phyloP scores from a whole-genome alignment of 2,329 filamentous ascomycete genomes.

The Calonectria montana region DNA sequence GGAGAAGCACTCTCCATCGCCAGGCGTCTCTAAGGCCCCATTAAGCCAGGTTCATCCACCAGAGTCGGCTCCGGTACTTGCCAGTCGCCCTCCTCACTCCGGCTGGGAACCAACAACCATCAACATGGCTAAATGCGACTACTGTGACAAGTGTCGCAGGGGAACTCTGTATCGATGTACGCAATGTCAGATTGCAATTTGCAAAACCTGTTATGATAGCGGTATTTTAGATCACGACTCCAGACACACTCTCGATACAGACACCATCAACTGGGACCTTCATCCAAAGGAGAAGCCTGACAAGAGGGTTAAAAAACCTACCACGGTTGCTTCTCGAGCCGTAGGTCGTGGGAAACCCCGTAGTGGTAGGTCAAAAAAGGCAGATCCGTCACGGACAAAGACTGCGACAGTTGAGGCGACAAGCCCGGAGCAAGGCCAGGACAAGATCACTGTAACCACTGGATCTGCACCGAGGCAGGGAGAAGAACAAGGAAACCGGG shows the following conservation, averaged over 20 bases:
- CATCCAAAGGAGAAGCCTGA: not conserved
- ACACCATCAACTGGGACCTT: conserved; percentile 18
- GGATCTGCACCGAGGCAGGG: not conserved
- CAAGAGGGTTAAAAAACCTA: not conserved
- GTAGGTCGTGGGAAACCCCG: not conserved
- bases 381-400: not conserved
- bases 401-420: not conserved
- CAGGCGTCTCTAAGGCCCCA: too few species aligned
- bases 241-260: conserved; percentile 13
- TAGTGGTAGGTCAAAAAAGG: not conserved
- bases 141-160: conserved; percentile 15
- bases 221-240: conserved; percentile 18
- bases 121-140: conserved; percentile 29
- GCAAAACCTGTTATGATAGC: conserved; percentile 9
- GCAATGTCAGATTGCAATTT: conserved; percentile 22
- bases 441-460: not conserved
- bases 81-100: conserved; percentile 6
- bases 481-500: not conserved
- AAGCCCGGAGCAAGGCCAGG: not conserved
- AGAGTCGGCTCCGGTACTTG: not conserved
- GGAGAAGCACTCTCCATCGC: not conserved
- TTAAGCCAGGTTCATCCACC: not conserved
- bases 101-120: conserved; percentile 24
- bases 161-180: conserved; percentile 18
- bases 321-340: not conserved